Conservation (phyloP, 768 basidiomycete species). For the Lactarius pseudohatsudake region DNA sequence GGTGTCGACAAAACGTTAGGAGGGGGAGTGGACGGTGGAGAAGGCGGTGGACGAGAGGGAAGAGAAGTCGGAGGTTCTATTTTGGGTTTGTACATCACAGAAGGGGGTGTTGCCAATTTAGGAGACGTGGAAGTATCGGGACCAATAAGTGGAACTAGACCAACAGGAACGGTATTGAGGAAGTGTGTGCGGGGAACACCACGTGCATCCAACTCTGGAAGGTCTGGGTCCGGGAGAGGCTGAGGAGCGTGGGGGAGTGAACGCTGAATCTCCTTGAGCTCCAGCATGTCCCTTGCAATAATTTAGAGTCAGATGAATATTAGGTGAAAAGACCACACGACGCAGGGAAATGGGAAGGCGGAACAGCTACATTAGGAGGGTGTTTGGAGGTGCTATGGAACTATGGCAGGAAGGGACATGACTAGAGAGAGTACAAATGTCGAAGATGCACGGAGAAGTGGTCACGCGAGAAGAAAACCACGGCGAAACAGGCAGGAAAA, state of each 20-base stretch:
- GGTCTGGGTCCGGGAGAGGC: constrained; percentile 22
- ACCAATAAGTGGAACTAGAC: constrained; percentile 26
- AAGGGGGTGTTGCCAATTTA: not conserved
- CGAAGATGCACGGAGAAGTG: not conserved
- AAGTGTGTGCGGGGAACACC: constrained; percentile 26
- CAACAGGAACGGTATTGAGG: constrained; percentile 26
- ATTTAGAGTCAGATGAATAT: constrained; percentile 12
- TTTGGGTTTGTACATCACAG: constrained; percentile 3
- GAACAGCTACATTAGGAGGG: not conserved
- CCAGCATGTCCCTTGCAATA: constrained; percentile 28
- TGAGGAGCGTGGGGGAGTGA: constrained; percentile 29
- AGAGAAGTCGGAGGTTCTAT: constrained; percentile 6
- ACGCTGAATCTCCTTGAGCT: constrained; percentile 30
- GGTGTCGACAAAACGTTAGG: constrained; percentile 2
- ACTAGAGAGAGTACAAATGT: not conserved
- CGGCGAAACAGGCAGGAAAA: not conserved
- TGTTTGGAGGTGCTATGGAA: not conserved
- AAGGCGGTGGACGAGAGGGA: constrained; percentile 15
- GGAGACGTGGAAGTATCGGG: not conserved
- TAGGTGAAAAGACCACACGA: constrained; percentile 2
- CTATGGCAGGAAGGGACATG: not conserved
- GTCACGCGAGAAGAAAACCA: not conserved
- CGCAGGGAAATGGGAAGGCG: not conserved
- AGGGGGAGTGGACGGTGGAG: constrained; percentile 24
- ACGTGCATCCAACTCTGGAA: constrained; percentile 17